Evolutionary conservation across 805 yeast genomes (phyloP).

Genomic region (Candida andamanensis): DNA sequence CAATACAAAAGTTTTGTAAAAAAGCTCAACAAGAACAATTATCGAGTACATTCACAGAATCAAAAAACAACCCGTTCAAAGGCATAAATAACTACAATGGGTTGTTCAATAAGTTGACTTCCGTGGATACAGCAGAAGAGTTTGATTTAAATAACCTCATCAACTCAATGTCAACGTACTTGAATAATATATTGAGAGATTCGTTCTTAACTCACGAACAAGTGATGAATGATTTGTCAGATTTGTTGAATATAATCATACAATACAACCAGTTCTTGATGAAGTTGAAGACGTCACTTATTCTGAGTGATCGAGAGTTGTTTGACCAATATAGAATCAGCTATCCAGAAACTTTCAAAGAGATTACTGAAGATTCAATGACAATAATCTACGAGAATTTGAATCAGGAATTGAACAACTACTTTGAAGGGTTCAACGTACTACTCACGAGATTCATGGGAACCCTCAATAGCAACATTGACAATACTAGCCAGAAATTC

Average conservation of each 20-base stretch:
- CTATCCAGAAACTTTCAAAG: slow-evolving; percentile 34
- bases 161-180: slow-evolving; percentile 42
- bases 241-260: slow-evolving; percentile 42
- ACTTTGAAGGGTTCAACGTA: slow-evolving; percentile 40
- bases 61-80: slow-evolving; percentile 2
- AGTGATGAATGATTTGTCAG: slow-evolving; percentile 43
- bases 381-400: slow-evolving; percentile 30
- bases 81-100: slow-evolving; percentile 12
- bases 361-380: slow-evolving; percentile 37
- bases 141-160: slow-evolving; percentile 15
- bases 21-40: slow-evolving; percentile 2
- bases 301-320: slow-evolving; percentile 45
- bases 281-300: slow-evolving; percentile 51
- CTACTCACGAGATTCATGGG: slow-evolving; percentile 42
- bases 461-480: slow-evolving; percentile 4
- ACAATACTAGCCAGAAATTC: slow-evolving; percentile 32
- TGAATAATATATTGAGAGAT: slow-evolving; percentile 61
- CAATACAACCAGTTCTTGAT: slow-evolving; percentile 45
- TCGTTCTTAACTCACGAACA: slow-evolving; percentile 60
- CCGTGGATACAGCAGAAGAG: neutral
- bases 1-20: slow-evolving; percentile 26
- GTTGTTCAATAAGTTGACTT: slow-evolving; percentile 14
- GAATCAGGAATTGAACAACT: slow-evolving; percentile 35
- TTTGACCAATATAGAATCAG: slow-evolving; percentile 30
- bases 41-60: slow-evolving; percentile 3